Percentiles rank a stretch among this genome's conserved stretches.
These are phyloP conservation scores for Ceratocystis colombiana DNA, from an alignment of 2,329 filamentous ascomycete species.

Conservation along the genomic window DNA sequence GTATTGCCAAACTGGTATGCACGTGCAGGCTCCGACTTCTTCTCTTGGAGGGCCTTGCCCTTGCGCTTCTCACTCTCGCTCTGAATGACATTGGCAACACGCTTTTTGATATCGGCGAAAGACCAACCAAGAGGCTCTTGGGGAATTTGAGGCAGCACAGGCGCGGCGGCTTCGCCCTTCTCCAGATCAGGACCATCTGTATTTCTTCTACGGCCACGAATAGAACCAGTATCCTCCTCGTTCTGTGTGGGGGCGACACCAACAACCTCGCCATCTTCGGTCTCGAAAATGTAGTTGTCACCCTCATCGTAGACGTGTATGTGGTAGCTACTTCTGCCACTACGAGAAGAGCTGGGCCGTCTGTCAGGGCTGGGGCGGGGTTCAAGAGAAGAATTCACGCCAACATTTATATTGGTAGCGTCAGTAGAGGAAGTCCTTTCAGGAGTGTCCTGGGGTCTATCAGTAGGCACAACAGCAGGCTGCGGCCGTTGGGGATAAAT, in stretches of 20 bases:
- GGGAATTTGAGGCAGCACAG: constrained; percentile 14
- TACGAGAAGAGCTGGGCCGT: constrained; percentile 28
- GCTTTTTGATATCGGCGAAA: constrained; percentile 39
- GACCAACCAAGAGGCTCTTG: constrained; percentile 30
- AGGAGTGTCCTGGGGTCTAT: not conserved
- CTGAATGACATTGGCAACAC: constrained; percentile 43
- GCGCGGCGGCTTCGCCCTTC: constrained; percentile 27
- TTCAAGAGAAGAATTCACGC: not conserved
- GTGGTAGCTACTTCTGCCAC: constrained; percentile 27
- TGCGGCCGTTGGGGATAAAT: constrained; percentile 54
- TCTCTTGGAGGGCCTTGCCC: constrained; percentile 45
- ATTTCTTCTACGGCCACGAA: constrained; percentile 2
- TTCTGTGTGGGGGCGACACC: constrained; percentile 46
- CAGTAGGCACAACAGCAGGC: constrained; percentile 10
- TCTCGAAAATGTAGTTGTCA: constrained; percentile 67
- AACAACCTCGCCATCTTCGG: constrained; percentile 77
- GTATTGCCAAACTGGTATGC: constrained; percentile 80
- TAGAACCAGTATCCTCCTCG: constrained; percentile 28
- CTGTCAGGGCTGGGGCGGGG: constrained; percentile 6
- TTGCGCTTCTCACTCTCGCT: constrained; percentile 55
- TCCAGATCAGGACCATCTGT: constrained; percentile 25
- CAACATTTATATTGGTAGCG: constrained; percentile 15
- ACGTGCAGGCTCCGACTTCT: constrained; percentile 60
- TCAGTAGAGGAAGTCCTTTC: constrained; percentile 18
- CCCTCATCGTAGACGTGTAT: constrained; percentile 75